Evolutionary conservation across 2,329 filamentous ascomycete genomes (phyloP).

Genomic region (Microdochium nivale): DNA sequence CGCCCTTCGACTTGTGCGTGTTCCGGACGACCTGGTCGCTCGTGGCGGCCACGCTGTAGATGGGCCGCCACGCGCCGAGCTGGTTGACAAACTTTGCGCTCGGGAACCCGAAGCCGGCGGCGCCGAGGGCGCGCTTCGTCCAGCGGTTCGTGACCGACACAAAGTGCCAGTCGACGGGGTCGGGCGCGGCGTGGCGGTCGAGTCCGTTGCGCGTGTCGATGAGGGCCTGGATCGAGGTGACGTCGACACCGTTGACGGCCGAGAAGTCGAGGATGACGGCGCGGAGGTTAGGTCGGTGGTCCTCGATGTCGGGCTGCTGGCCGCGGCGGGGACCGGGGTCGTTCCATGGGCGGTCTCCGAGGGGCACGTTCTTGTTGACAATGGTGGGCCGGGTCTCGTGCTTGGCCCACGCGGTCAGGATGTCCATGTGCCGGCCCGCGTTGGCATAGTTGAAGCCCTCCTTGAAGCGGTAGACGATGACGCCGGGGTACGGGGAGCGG

Average conservation of each 20-base stretch:
- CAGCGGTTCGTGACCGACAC: constrained; percentile 44
- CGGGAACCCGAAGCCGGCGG: constrained; percentile 41
- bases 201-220: constrained; percentile 46
- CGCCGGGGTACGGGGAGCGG: constrained; percentile 39
- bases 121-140: constrained; percentile 45
- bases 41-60: constrained; percentile 15
- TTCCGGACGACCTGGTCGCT: not conserved
- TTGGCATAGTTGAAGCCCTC: constrained; percentile 51
- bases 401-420: constrained; percentile 36
- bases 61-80: constrained; percentile 10
- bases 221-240: constrained; percentile 44
- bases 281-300: constrained; percentile 28
- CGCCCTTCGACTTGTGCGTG: constrained; percentile 4
- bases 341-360: constrained; percentile 37
- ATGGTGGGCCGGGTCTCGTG: constrained; percentile 35
- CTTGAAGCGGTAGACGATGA: constrained; percentile 46
- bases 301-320: constrained; percentile 9
- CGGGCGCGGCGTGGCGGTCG: constrained; percentile 38
- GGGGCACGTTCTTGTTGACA: constrained; percentile 31
- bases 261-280: constrained; percentile 49
- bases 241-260: constrained; percentile 45
- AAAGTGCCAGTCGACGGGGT: constrained; percentile 40
- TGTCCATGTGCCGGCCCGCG: constrained; percentile 39
- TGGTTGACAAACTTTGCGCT: constrained; percentile 4
- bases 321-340: constrained; percentile 20